Conservation (phyloP, 495 filamentous ascomycete species). For the Tuber calosporum region DNA sequence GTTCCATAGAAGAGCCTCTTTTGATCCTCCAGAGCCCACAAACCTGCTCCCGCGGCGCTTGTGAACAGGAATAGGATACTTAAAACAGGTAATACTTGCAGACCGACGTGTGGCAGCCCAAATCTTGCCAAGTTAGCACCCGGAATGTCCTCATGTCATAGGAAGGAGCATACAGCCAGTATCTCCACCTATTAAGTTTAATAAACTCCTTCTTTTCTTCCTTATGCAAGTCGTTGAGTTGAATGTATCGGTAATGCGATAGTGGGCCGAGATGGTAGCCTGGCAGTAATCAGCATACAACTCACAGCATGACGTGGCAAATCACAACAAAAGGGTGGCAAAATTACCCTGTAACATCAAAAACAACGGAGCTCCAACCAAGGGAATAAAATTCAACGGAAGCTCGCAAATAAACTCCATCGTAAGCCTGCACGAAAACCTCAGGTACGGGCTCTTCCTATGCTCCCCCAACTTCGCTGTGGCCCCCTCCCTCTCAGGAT, state of each 20-base stretch:
- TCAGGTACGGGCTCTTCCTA: slow-evolving; percentile 60
- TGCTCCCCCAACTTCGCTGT: slow-evolving; percentile 67
- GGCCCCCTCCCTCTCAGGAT: slow-evolving; percentile 51
- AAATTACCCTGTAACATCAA: slow-evolving; percentile 62
- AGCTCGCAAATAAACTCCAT: slow-evolving; percentile 71
- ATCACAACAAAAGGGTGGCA: slow-evolving; percentile 21
- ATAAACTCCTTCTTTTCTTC: slow-evolving; percentile 59
- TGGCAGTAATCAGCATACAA: slow-evolving; percentile 18
- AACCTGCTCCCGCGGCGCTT: slow-evolving; percentile 71
- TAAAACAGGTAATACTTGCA: slow-evolving; percentile 71
- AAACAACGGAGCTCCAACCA: slow-evolving; percentile 76
- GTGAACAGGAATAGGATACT: slow-evolving; percentile 85
- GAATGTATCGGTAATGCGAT: slow-evolving; percentile 68
- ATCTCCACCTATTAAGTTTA: slow-evolving; percentile 67
- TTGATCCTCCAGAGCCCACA: slow-evolving; percentile 65
- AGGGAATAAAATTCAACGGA: slow-evolving; percentile 87
- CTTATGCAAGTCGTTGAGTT: slow-evolving; percentile 72
- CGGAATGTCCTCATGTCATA: background rate
- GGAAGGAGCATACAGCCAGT: slow-evolving; percentile 43
- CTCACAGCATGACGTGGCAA: slow-evolving; percentile 31
- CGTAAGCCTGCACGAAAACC: slow-evolving; percentile 68
- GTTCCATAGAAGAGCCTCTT: slow-evolving; percentile 27
- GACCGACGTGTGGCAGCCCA: slow-evolving; percentile 50
- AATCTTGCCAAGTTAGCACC: slow-evolving; percentile 27
- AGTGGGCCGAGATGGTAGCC: slow-evolving; percentile 54